Evolutionary conservation across 768 basidiomycete species (phyloP), one percentile per base, ranked within the genome.

Genomic region (Agaricus subrufescens): DNA sequence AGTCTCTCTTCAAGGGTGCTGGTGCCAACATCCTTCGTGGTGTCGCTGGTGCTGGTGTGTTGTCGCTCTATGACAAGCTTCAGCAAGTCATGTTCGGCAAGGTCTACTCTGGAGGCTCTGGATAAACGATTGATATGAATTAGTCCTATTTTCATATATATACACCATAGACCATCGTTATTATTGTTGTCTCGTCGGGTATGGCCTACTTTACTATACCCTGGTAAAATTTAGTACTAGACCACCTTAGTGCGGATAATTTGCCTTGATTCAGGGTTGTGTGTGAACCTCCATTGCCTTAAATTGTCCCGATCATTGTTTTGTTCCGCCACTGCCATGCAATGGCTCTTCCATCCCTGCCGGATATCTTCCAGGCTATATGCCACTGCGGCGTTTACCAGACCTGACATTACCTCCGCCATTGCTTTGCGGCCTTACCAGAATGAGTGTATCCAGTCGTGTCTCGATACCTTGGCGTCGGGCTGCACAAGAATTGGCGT

Each of bases 1-100:
- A 88, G 75, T 98, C 96, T 9, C 83, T 98, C 70, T 98, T 98
- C 89, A 97, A 98, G 87, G 95, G 96, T 81, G 95, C 94, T 69
- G 95, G 91, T 84, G 92, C 79, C 67, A 87, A 88, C 75, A 88
- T 93, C 62, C 92, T 98, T 67, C 95, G 96, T 86, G 96, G 96
- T 84, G 94, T 99, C 70, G 96, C 97, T 71, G 97, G 97, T 80
- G 96, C 96, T 73, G 96, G 96, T 93, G 97, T 98, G 66, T 76
- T 99, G 70, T 98, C 97, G 51, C 80, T 98, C 60, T 98, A 98
- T 78, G 97, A 98, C 86, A 96, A 98, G 80, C 86, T 97, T 69
- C 96, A 98, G 75, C 81, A 92, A 72, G 73, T 93, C 65, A 75
- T 95, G 83, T 98, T 98, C 77, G 94, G 95, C 86, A 97, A 96